Evolutionary conservation across 768 basidiomycete genomes (phyloP).

Genomic region (Psilocybe sp.): DNA sequence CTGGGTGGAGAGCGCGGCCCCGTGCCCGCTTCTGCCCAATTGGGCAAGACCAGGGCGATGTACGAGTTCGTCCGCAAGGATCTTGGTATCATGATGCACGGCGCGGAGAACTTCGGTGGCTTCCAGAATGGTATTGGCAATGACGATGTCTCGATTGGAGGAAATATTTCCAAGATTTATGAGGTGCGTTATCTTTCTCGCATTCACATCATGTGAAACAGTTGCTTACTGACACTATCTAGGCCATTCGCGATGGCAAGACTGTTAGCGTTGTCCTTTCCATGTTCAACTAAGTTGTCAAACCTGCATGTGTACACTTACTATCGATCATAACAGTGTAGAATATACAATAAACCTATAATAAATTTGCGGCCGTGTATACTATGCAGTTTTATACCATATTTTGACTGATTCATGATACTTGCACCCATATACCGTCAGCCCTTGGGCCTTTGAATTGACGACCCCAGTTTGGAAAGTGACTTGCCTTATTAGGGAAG

Average conservation of each 20-base stretch:
- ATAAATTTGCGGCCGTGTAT: too few relatives aligned
- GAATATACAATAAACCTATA: not conserved
- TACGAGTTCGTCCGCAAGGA: conserved; percentile 70
- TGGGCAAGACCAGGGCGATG: conserved; percentile 59
- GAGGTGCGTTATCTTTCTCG: conserved; percentile 39
- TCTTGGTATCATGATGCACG: conserved; percentile 73
- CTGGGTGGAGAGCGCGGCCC: conserved; percentile 55
- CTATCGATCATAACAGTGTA: not conserved
- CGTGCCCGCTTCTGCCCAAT: conserved; percentile 60
- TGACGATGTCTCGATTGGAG: conserved; percentile 61
- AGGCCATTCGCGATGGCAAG: conserved; percentile 70
- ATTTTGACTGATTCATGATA: too few relatives aligned
- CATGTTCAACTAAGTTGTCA: conserved; percentile 36
- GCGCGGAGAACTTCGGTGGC: conserved; percentile 57
- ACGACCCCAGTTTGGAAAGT: too few relatives aligned
- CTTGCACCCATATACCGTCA: too few relatives aligned
- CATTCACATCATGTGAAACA: not conserved
- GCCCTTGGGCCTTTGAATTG: too few relatives aligned
- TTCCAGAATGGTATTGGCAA: conserved; percentile 43
- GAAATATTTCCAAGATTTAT: conserved; percentile 71
- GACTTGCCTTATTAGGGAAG: too few relatives aligned
- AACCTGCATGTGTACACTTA: not conserved
- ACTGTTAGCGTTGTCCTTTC: conserved; percentile 55
- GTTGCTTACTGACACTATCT: conserved; percentile 2
- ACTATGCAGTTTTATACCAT: too few relatives aligned